phyloP scores from a whole-genome alignment of 495 filamentous ascomycete genomes.

The Lophiostoma macrostomum region DNA sequence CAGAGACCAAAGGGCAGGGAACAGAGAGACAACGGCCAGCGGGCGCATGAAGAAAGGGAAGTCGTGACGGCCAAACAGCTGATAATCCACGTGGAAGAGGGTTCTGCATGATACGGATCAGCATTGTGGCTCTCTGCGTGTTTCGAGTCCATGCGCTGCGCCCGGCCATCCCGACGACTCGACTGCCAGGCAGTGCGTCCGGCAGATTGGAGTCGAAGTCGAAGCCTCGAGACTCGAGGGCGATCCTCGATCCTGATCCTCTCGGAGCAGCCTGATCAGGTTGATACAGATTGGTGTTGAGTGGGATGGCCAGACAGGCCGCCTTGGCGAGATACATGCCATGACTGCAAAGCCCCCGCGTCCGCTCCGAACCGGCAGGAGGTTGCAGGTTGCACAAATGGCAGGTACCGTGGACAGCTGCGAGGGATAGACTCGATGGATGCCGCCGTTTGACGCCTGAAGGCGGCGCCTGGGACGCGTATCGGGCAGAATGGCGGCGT shows the following conservation, averaged over 20 bases:
- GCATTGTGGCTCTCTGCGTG: conserved; percentile 7
- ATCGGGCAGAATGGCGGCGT: too few relatives aligned
- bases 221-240: background rate
- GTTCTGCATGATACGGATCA: conserved; percentile 18
- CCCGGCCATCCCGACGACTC: conserved; percentile 9
- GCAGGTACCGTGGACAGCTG: too few relatives aligned
- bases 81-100: conserved; percentile 17
- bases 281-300: too few relatives aligned
- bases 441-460: too few relatives aligned
- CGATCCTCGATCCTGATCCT: background rate
- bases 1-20: too few relatives aligned
- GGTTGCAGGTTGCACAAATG: too few relatives aligned
- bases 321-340: too few relatives aligned
- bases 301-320: too few relatives aligned
- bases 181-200: background rate
- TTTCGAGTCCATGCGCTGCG: conserved; percentile 30
- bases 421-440: too few relatives aligned
- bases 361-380: too few relatives aligned
- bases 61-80: conserved; percentile 6
- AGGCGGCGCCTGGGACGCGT: too few relatives aligned
- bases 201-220: conserved; percentile 2
- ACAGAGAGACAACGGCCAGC: background rate
- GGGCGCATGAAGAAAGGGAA: conserved; percentile 15
- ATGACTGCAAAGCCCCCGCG: too few relatives aligned
- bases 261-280: background rate